Evolutionary conservation across 768 basidiomycete species (phyloP).

Genomic region (Boletus sp.): DNA sequence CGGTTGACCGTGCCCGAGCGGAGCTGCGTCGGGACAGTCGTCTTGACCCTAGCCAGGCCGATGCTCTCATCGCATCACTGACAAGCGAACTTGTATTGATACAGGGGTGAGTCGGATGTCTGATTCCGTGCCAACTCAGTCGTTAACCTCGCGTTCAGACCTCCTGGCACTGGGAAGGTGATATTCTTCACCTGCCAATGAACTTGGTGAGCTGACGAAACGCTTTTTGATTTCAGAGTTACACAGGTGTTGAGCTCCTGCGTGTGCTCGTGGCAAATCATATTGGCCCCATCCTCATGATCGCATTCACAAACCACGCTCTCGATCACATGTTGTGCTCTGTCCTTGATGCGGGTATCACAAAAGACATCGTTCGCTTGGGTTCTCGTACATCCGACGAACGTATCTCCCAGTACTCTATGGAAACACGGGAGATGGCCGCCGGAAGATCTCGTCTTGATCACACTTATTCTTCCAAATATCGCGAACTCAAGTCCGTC

Average conservation of each 20-base stretch:
- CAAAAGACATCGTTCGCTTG: constrained; percentile 61
- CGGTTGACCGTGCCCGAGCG: constrained; percentile 46
- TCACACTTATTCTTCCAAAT: constrained; percentile 33
- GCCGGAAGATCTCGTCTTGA: constrained; percentile 43
- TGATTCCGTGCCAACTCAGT: neutral
- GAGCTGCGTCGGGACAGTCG: constrained; percentile 48
- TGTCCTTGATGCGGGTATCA: constrained; percentile 65
- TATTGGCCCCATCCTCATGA: constrained; percentile 53
- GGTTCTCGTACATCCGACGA: constrained; percentile 66
- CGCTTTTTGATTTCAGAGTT: constrained; percentile 42
- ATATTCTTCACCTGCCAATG: neutral
- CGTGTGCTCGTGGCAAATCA: constrained; percentile 58
- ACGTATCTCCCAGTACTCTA: constrained; percentile 55
- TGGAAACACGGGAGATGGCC: constrained; percentile 55
- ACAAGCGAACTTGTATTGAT: constrained; percentile 63
- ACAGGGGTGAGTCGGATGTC: constrained; percentile 54
- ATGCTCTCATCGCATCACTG: constrained; percentile 62
- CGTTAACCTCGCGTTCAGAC: constrained; percentile 37
- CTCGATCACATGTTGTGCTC: constrained; percentile 69
- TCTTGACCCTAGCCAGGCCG: constrained; percentile 69
- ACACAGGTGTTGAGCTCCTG: constrained; percentile 66
- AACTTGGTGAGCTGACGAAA: neutral
- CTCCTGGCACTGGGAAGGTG: constrained; percentile 80
- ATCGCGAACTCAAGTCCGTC: constrained; percentile 40
- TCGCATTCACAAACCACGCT: constrained; percentile 78